Base-by-base conservation (phyloP, 176 grass and related monocot genomes). In the Saccharum officinarum region DNA sequence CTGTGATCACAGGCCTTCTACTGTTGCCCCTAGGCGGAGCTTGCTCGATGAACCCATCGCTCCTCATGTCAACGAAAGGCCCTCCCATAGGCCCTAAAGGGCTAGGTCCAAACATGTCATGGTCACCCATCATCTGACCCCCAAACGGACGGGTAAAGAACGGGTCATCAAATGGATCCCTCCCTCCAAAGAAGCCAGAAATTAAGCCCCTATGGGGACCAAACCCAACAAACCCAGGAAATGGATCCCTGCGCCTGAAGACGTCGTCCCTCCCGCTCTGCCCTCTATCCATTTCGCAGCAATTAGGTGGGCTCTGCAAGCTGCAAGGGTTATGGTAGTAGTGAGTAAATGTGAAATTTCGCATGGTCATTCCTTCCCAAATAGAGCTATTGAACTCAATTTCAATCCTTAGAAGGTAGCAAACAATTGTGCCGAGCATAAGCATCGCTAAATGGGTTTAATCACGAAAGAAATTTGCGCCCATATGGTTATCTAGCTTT, bases 61-160 rank as follows among this genome's bases (percentile, higher is more conserved):
- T 86, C 59, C 84, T 59, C 37, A 46, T 66, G 45, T 92, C 89
- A 4, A 75, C 67, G 9, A 91, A 90, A 20, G 67, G 59, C 10
- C 67, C 78, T 66, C 88, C 80, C 46, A 88, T 88, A 4, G 76
- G 80, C 8, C 75, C 83, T 0, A 94, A 86, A n/a, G 66, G 40
- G 23, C 78, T 61, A 67, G 75, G 59, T 20, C 78, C 72, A 37
- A 91, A 91, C 80, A 94, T 67, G 37, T 85, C 64, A 11, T 84
- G 89, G 30, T 82, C 87, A 63, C 90, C 92, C 81, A 95, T 91
- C 86, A 95, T 89, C 88, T 47, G 28, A 85, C 79, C 46, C 57
- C 90, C 94, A 42, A 99, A 96, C 31, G 93, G 93, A 28, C 84
- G 91, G 47, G 88, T 92, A 75, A 99, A 99, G 88, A 99, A 99